A percentile compares a stretch with the other conserved stretches of the same genome.
Evolutionary conservation across 1,139 yeast species (phyloP).

Genomic region (Saccharomyces hybrid): DNA sequence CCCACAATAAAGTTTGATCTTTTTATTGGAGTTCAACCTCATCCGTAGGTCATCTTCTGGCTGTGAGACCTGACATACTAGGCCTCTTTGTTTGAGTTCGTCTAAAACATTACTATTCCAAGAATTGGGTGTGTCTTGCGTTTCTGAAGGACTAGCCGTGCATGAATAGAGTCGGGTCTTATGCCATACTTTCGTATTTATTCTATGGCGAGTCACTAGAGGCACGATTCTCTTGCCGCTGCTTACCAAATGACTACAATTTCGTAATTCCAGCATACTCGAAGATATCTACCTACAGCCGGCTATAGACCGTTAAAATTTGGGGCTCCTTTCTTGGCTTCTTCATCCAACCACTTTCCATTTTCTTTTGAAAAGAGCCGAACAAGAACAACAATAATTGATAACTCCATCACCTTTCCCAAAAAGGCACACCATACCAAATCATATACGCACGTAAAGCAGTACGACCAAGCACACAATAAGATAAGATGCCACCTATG

Average conservation of each 20-base stretch:
- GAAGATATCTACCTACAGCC: not conserved
- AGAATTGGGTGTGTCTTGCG: not conserved
- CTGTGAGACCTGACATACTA: slow-evolving; percentile 31
- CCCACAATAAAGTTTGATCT: slow-evolving; percentile 72
- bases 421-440: not conserved
- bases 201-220: not conserved
- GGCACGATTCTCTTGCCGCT: not conserved
- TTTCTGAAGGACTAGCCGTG: not conserved
- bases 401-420: not conserved
- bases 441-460: not conserved
- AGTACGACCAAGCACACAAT: not conserved
- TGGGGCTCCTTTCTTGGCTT: not conserved
- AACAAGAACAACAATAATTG: not conserved
- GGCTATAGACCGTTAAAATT: not conserved
- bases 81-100: slow-evolving; percentile 30
- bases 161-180: not conserved
- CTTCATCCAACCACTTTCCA: not conserved
- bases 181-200: not conserved
- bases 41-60: slow-evolving; percentile 21
- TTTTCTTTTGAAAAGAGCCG: not conserved
- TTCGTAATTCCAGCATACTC: not conserved
- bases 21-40: slow-evolving; percentile 26
- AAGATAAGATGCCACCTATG: slow-evolving; percentile 65
- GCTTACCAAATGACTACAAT: not conserved
- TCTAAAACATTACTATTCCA: slow-evolving; percentile 5